Conservation (phyloP, 257 asterid genomes). For the Dorcoceras hygrometricum region DNA sequence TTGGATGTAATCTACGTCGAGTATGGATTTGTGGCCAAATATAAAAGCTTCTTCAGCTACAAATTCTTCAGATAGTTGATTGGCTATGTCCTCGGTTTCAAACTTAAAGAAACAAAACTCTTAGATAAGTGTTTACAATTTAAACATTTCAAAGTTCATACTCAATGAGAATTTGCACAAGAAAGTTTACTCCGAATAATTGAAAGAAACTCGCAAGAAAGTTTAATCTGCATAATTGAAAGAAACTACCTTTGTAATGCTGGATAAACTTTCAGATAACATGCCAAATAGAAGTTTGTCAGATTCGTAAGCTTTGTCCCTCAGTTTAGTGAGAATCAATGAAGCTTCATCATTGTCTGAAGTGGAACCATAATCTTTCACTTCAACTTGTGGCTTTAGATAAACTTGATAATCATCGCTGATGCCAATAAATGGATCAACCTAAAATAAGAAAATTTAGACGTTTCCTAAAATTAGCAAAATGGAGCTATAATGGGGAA, state of each 20-base stretch:
- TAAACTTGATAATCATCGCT: constrained; percentile 75
- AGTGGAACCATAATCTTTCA: constrained; percentile 55
- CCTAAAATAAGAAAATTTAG: constrained; percentile 37
- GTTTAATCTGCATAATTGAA: not conserved
- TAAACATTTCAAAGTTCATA: not conserved
- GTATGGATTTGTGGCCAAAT: constrained; percentile 68
- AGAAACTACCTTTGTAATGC: constrained; percentile 58
- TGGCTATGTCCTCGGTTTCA: constrained; percentile 58
- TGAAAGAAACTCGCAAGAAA: constrained; percentile 18
- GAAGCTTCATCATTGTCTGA: constrained; percentile 70
- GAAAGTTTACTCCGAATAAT: not conserved
- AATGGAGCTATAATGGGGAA: not conserved
- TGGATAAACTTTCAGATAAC: constrained; percentile 52
- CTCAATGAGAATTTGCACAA: not conserved
- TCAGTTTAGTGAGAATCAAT: constrained; percentile 48
- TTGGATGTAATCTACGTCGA: constrained; percentile 56
- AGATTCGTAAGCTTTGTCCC: constrained; percentile 48
- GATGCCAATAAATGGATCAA: constrained; percentile 84
- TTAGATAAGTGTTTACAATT: not conserved
- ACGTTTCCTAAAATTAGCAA: not conserved
- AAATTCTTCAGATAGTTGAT: constrained; percentile 74
- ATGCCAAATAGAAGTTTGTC: constrained; percentile 43
- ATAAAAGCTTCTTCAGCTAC: constrained; percentile 80
- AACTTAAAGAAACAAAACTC: constrained; percentile 38
- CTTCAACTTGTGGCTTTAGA: constrained; percentile 56